A percentile compares a stretch with the other conserved stretches of the same genome.
Evolutionary conservation across 192 early-diverging fungal genomes (phyloP).

Genomic region (Rhizoclosmatium sp.): DNA sequence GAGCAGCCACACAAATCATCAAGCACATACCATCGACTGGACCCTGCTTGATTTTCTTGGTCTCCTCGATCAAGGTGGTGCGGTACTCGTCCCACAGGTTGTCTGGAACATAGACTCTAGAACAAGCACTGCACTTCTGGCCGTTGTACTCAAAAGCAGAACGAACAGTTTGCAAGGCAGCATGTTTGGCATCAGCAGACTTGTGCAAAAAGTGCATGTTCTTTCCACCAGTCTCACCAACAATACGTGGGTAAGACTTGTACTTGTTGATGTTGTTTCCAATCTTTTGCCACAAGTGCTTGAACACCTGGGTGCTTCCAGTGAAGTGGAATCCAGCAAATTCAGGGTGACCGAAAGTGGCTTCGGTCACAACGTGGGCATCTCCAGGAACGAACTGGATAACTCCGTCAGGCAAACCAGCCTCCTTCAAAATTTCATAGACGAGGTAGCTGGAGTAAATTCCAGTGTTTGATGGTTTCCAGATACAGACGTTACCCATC

Average conservation of each 20-base stretch:
- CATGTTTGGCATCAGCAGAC: constrained; percentile 75
- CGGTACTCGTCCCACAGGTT: constrained; percentile 81
- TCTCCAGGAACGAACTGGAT: constrained; percentile 97
- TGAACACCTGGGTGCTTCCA: constrained; percentile 92
- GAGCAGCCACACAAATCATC: background rate
- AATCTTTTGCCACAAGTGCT: constrained; percentile 91
- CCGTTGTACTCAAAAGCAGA: constrained; percentile 96
- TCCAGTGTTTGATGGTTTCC: constrained; percentile 93
- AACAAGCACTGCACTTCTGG: constrained; percentile 98
- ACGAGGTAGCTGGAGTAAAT: constrained; percentile 92
- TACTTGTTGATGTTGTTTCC: constrained; percentile 90
- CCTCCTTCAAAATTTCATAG: constrained; percentile 90
- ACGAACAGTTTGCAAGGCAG: constrained; percentile 90
- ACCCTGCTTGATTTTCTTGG: constrained; percentile 83
- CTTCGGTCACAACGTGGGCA: constrained; percentile 79
- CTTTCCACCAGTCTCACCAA: constrained; percentile 99
- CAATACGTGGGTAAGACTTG: constrained; percentile 93
- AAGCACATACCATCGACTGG: constrained; percentile 68
- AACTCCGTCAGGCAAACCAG: constrained; percentile 95
- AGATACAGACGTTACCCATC: constrained; percentile 97
- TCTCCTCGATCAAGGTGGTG: constrained; percentile 67
- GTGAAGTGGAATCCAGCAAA: constrained; percentile 98
- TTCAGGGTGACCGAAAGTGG: constrained; percentile 84
- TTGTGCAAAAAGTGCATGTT: constrained; percentile 97
- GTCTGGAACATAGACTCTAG: constrained; percentile 84